Conservation (phyloP, 495 filamentous ascomycete species). For the Hypoxylon intermedium region DNA sequence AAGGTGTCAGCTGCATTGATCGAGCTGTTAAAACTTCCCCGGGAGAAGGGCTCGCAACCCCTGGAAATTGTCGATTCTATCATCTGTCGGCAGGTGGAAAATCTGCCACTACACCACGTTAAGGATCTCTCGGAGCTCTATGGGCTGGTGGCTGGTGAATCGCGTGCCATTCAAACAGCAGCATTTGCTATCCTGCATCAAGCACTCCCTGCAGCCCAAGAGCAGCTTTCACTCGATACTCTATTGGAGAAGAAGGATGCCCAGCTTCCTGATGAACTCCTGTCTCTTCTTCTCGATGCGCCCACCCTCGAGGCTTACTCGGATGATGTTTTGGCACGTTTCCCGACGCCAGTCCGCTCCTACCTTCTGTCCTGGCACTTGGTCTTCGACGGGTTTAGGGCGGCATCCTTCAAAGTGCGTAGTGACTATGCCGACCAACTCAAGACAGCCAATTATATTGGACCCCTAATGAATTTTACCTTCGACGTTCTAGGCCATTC, state of each 20-base stretch:
- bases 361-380: conserved; percentile 94
- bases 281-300: conserved; percentile 68
- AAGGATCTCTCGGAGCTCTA: conserved; percentile 68
- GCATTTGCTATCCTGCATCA: conserved; percentile 83
- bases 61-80: conserved; percentile 69
- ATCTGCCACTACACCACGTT: conserved; percentile 61
- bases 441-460: conserved; percentile 73
- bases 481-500: conserved; percentile 83
- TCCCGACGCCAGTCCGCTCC: conserved; percentile 62
- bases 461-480: conserved; percentile 74
- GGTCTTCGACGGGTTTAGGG: conserved; percentile 84
- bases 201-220: conserved; percentile 76
- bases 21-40: conserved; percentile 61
- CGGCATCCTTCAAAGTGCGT: conserved; percentile 80
- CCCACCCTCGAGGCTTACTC: conserved; percentile 54
- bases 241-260: conserved; percentile 76
- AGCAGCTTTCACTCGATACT: conserved; percentile 82
- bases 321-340: conserved; percentile 58
- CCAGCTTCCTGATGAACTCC: conserved; percentile 70
- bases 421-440: conserved; percentile 77
- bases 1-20: conserved; percentile 64
- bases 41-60: conserved; percentile 45
- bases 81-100: conserved; percentile 67
- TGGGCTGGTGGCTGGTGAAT: conserved; percentile 76
- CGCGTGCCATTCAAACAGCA: conserved; percentile 74